These are phyloP conservation scores for Asterophora parasitica DNA, from an alignment of 768 basidiomycete genomes.

Conservation along the genomic window DNA sequence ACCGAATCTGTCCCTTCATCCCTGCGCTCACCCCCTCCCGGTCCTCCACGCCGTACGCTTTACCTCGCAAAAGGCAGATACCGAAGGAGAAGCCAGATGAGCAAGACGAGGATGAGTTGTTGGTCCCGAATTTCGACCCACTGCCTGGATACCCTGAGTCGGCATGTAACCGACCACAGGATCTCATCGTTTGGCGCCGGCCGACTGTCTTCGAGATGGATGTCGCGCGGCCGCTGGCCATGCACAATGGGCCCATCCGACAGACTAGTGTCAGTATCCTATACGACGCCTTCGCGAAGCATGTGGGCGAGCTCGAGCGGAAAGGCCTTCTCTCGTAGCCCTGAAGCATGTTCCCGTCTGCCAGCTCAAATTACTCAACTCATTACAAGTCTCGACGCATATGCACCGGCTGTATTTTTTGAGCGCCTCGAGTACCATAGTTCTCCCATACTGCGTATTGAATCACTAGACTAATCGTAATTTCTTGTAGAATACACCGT, in stretches of 20 bases:
- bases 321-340: conserved; percentile 1
- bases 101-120: conserved; percentile 9
- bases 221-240: conserved; percentile 16
- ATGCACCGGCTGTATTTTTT: too few relatives aligned
- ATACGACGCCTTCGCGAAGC: conserved; percentile 18
- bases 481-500: too few relatives aligned
- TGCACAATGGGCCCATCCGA: conserved; percentile 3
- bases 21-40: conserved; percentile 1
- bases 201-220: conserved; percentile 15
- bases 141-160: conserved; percentile 9
- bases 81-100: conserved; percentile 1
- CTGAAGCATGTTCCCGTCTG: not conserved
- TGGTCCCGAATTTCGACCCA: conserved; percentile 14
- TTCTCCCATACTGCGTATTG: not conserved
- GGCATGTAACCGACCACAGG: conserved; percentile 2
- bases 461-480: not conserved
- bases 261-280: conserved; percentile 18
- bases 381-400: too few relatives aligned
- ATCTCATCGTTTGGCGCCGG: conserved; percentile 13
- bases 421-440: not conserved
- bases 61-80: conserved; percentile 14
- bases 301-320: conserved; percentile 11
- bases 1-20: not conserved
- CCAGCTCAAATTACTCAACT: too few relatives aligned
- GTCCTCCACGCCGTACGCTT: conserved; percentile 5